Conservation (phyloP, 2,329 filamentous ascomycete genomes). For the Penicillium sp. region DNA sequence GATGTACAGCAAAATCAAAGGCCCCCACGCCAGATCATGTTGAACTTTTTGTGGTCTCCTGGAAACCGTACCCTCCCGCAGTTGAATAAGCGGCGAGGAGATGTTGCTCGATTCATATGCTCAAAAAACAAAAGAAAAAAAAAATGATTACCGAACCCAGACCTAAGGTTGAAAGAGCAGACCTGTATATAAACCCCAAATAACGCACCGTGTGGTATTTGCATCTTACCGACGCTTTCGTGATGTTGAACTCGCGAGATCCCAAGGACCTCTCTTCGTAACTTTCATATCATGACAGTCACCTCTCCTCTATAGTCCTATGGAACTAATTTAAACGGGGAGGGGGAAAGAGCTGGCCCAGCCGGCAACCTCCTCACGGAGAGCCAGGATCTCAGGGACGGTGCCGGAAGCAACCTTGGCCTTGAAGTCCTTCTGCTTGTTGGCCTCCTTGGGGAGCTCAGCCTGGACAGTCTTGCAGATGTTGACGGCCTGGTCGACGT, state of each 20-base stretch:
- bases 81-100: conserved; percentile 24
- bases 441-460: conserved; percentile 87
- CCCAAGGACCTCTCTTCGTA: conserved; percentile 18
- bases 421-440: conserved; percentile 99
- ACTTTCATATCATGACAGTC: conserved; percentile 16
- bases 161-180: conserved; percentile 43
- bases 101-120: conserved; percentile 24
- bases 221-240: conserved; percentile 24
- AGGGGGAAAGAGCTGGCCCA: conserved; percentile 93
- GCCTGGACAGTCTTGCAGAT: conserved; percentile 85
- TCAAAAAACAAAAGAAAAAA: conserved; percentile 23
- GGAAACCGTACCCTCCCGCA: conserved; percentile 20
- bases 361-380: conserved; percentile 82
- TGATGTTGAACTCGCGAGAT: conserved; percentile 39
- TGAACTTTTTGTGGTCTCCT: conserved; percentile 24
- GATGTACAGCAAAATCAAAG: conserved; percentile 18
- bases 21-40: conserved; percentile 20
- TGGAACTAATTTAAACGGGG: conserved; percentile 50
- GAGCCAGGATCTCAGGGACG: conserved; percentile 74
- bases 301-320: conserved; percentile 1
- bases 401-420: conserved; percentile 77
- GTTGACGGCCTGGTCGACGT: conserved; percentile 87
- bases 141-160: conserved; percentile 30
- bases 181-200: conserved; percentile 37
- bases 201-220: conserved; percentile 30